Evolutionary conservation across 2,329 filamentous ascomycete genomes (phyloP).

Genomic region (Colletotrichum destructivum): DNA sequence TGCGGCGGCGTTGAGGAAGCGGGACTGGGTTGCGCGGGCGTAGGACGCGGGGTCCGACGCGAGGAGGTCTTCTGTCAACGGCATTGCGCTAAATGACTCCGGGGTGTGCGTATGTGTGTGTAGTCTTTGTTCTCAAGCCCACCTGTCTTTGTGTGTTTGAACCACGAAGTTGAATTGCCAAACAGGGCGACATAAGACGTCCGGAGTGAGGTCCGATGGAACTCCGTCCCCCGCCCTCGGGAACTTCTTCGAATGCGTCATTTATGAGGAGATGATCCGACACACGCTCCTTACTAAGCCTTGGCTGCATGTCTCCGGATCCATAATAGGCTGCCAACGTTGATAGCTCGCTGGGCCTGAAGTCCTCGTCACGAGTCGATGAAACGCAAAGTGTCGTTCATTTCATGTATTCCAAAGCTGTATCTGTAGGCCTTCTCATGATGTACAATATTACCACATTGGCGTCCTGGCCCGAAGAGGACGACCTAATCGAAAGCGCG

Average conservation of each 20-base stretch:
- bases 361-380: not conserved
- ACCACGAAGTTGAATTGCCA: no score
- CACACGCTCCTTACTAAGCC: conserved; percentile 24
- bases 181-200: not conserved
- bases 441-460: conserved; percentile 11
- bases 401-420: conserved; percentile 21
- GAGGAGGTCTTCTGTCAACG: conserved; percentile 71
- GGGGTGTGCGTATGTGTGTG: not conserved
- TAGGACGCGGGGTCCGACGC: conserved; percentile 62
- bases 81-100: not conserved
- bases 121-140: not conserved
- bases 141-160: not conserved
- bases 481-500: not conserved
- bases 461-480: not conserved
- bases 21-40: conserved; percentile 72
- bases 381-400: not conserved
- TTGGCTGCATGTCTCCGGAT: conserved; percentile 24
- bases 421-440: conserved; percentile 20
- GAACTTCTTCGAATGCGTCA: not conserved
- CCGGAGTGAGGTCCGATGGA: not conserved
- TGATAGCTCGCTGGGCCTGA: not conserved
- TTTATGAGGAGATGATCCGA: conserved; percentile 7
- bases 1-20: conserved; percentile 77
- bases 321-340: conserved; percentile 20
- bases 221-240: no score